phyloP scores from a whole-genome alignment of 129 eudicot genomes.

The Erigeron canadensis region DNA sequence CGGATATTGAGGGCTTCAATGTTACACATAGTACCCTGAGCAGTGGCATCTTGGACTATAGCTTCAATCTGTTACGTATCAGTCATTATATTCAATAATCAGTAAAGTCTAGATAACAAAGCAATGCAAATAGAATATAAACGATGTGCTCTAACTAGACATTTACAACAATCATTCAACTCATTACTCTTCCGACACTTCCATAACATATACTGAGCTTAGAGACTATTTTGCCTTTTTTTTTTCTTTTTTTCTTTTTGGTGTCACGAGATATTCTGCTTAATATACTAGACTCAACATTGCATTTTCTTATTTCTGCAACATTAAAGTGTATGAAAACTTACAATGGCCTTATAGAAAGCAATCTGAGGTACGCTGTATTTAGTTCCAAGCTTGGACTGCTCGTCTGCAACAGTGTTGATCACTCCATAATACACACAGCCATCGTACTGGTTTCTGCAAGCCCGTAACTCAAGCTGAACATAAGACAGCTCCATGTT shows the following conservation, averaged over 20 bases:
- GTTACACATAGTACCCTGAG: constrained; percentile 58
- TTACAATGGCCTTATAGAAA: constrained; percentile 84
- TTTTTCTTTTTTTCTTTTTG: constrained; percentile 9
- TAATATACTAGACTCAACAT: background rate
- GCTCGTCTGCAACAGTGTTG: constrained; percentile 87
- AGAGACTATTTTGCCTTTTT: background rate
- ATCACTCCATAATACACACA: constrained; percentile 72
- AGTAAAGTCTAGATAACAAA: constrained; percentile 3
- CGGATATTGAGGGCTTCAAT: constrained; percentile 69
- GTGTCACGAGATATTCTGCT: constrained; percentile 7
- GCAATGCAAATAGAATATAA: background rate
- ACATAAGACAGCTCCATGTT: constrained; percentile 68
- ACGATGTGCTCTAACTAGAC: no score
- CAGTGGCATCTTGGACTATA: constrained; percentile 67
- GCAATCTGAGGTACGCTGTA: constrained; percentile 89
- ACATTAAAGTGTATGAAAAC: constrained; percentile 23
- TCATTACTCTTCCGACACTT: background rate
- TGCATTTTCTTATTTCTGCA: background rate
- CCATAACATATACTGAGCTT: constrained; percentile 5
- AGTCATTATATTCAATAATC: constrained; percentile 14
- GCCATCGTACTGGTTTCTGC: constrained; percentile 86
- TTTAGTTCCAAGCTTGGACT: constrained; percentile 88
- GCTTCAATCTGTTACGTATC: constrained; percentile 68
- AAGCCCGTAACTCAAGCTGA: constrained; percentile 79
- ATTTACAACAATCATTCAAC: no score